Evolutionary conservation across 2,329 filamentous ascomycete genomes (phyloP).

Genomic region (Botrytis byssoidea): DNA sequence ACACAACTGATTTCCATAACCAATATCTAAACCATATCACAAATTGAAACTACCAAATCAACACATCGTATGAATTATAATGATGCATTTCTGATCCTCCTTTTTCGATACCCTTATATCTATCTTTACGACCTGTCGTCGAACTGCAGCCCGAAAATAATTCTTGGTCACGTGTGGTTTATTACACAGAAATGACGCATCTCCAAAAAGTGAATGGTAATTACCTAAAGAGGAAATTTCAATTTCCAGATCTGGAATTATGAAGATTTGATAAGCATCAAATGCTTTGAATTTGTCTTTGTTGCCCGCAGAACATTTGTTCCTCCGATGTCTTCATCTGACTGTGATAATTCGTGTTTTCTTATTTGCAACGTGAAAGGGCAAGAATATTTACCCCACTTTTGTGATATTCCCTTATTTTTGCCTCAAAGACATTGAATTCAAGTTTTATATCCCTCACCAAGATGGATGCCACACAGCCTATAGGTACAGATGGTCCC

Average conservation of each 20-base stretch:
- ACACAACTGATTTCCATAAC: not conserved
- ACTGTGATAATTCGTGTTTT: not conserved
- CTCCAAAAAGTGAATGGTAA: not conserved
- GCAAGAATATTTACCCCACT: not conserved
- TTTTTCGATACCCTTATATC: not conserved
- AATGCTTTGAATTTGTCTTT: not conserved
- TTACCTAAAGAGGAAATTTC: not conserved
- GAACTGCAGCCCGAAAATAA: not conserved
- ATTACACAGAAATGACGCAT: not conserved
- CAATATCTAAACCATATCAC: not conserved
- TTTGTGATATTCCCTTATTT: not conserved
- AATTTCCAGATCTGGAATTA: not conserved
- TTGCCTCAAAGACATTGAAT: not conserved
- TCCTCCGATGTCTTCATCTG: not conserved
- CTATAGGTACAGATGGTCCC: not conserved
- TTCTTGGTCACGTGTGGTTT: not conserved
- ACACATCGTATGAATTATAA: no score
- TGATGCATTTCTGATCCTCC: not conserved
- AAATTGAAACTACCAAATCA: not conserved
- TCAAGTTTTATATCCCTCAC: conserved; percentile 9
- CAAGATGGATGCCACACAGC: not conserved
- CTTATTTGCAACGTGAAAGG: not conserved
- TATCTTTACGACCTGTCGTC: not conserved
- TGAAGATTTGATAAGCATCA: not conserved
- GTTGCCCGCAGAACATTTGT: not conserved